phyloP scores from a whole-genome alignment of 768 basidiomycete species.

The Naganishia randhawae region DNA sequence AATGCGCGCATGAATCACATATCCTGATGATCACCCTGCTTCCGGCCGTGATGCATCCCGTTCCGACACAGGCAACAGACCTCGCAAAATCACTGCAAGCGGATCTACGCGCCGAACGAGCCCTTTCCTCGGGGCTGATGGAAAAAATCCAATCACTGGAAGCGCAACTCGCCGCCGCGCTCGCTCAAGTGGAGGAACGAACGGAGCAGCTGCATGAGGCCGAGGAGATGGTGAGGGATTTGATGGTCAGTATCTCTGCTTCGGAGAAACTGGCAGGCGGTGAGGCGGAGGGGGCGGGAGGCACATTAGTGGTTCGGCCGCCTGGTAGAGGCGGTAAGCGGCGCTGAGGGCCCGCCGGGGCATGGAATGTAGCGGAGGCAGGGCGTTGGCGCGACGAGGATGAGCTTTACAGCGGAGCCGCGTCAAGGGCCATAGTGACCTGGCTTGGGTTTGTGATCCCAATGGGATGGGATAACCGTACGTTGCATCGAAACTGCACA shows the following conservation, averaged over 20 bases:
- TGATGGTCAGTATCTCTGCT: slow-evolving; percentile 14
- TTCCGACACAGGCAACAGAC: slow-evolving; percentile 16
- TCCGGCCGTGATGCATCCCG: too few relatives aligned
- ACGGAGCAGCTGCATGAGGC: slow-evolving; percentile 13
- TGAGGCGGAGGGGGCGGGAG: background rate
- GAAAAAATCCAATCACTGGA: slow-evolving; percentile 16
- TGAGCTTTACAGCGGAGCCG: too few relatives aligned
- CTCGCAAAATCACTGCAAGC: slow-evolving; percentile 24
- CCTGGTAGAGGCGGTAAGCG: background rate
- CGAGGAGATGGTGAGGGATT: slow-evolving; percentile 29
- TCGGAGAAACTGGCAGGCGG: background rate
- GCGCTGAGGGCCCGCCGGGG: background rate
- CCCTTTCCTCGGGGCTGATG: slow-evolving; percentile 23
- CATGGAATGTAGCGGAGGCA: too few relatives aligned
- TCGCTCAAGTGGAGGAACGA: background rate
- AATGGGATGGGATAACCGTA: too few relatives aligned
- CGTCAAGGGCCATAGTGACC: too few relatives aligned
- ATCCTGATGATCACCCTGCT: too few relatives aligned
- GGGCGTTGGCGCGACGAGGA: too few relatives aligned
- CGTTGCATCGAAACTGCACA: too few relatives aligned
- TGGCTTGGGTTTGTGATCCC: too few relatives aligned
- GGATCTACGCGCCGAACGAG: slow-evolving; percentile 23
- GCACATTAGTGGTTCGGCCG: background rate
- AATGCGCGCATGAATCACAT: too few relatives aligned
- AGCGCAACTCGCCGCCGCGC: slow-evolving; percentile 1